Evolutionary conservation across 306 rosid genomes (phyloP), one percentile per base, ranked within the genome.

Genomic region (Echinosophora koreensis): DNA sequence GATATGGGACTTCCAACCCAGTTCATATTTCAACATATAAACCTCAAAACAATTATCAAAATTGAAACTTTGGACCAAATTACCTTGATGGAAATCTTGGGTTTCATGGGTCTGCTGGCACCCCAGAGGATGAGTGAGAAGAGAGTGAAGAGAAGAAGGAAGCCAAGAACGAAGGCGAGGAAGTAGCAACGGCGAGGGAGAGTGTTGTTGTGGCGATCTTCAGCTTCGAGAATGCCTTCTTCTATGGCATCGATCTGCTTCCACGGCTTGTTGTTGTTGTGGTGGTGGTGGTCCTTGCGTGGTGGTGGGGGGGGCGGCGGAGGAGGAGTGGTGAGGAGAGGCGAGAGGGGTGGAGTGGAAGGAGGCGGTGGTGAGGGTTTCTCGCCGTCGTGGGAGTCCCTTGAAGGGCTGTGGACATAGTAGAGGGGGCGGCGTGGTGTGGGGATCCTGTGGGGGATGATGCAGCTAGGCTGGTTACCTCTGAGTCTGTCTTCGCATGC

Each of bases 331-430:
- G 59, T 94, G 98, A 5, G 98, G 98, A 5, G 98, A 94, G 0
- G 89, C 98, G 35, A 88, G 89, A 0, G 98, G 98, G 3, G 97
- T 90, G 2, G 98, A 94, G 65, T 94, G 98, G 50, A 94, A 94
- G 27, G 98, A 94, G 2, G 97, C 88, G 13, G 94, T 17, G 3
- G 98, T 94, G 34, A 92, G 64, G 0, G 97, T 94, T 76, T 94
- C 86, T 94, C 98, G 1, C 97, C 98, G 65, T 93, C 98, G 92
- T 94, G 97, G 5, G 98, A 93, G 7, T 93, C 98, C 2, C 98
- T 81, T 1, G 98, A 94, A 3, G 98, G 98, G 73, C 94, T 88
- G 82, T 94, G 98, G 7, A 94, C 98, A 8, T 83, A 94, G 92
- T 92, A 94, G 27, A 90, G 88, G 0, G 91, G 97, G 2, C 98